Conservation (phyloP, 345 rosid species). For the Gossypium turneri region DNA sequence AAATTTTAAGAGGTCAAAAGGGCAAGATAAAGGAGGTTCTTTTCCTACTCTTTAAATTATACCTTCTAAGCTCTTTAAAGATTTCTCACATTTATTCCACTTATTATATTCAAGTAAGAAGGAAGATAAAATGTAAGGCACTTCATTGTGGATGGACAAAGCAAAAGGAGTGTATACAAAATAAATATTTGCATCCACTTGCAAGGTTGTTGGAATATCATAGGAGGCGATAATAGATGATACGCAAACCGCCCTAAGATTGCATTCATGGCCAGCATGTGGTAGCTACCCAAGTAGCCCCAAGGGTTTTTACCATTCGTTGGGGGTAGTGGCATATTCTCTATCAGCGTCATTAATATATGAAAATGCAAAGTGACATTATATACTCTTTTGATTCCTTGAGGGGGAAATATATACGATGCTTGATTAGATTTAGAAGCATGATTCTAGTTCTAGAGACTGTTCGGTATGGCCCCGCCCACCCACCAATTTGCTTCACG, state of each 20-base stretch:
- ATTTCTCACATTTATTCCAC: not conserved
- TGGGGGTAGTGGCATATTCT: not conserved
- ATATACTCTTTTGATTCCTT: not conserved
- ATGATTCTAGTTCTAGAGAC: too few species aligned
- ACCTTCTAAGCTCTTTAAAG: not conserved
- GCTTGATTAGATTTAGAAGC: too few species aligned
- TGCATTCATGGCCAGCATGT: not conserved
- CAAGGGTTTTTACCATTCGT: not conserved
- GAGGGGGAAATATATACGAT: too few species aligned
- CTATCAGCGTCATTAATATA: not conserved
- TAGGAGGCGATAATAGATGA: not conserved
- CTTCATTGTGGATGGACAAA: not conserved
- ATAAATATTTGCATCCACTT: constrained; percentile 15
- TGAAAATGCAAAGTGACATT: too few species aligned
- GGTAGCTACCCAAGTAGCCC: not conserved
- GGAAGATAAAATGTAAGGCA: not conserved
- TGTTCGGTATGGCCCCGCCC: too few species aligned
- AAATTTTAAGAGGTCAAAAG: not conserved
- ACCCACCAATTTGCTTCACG: too few species aligned
- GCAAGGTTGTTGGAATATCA: not conserved
- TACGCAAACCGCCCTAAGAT: constrained; percentile 7
- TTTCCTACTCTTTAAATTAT: not conserved
- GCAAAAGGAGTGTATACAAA: not conserved
- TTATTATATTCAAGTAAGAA: not conserved
- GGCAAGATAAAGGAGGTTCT: not conserved